Evolutionary conservation across 768 basidiomycete genomes (phyloP), one percentile per base, ranked within the genome.

Genomic region (Leccinum barrowsii): DNA sequence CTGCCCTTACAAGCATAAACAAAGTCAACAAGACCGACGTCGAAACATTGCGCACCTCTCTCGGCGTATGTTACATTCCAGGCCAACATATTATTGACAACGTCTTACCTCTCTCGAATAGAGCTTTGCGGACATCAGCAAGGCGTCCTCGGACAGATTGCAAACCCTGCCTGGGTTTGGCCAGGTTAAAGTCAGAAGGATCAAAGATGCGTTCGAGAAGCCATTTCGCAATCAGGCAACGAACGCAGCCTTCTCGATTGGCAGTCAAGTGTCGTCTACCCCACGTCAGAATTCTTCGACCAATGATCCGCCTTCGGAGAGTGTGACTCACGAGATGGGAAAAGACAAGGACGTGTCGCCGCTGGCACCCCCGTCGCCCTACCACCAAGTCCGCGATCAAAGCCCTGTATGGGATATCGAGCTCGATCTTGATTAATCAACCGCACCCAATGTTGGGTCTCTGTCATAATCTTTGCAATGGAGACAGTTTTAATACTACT

Each of bases 1-100:
- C 85, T 19, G 82, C 91, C 1, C 78, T 99, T 26, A 98, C 96
- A 2, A 85, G 84, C 62, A 91, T 98, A 66, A 89, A 84, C 68
- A 93, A 91, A 64, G 92, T 99, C 61, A 98, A 98, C 75, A 97
- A 96, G 78, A 98, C 96, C 4, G 97, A 99, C 66, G 93, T 95
- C 2, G 86, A 92, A 74, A 98, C 96, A 4, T 77, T 99, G 44
- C 84, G 91, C 21, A 87, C 88, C 2, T 89, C 92, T n/a, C 87
- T 95, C 64, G 95, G 94, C 35, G 96, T 98, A 76, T 57, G 87
- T 79, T 30, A 4, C 19, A 35, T 56, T 30, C 5, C 19, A 34
- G 53, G 2, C 10, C 19, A 54, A 12, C n/a, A 17, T 35, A 26
- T 17, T 46, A 42, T 48, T 10, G 28, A 26, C 44, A 49, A 30